Conservation (phyloP, 805 yeast species). For the Barnettozyma californica region DNA sequence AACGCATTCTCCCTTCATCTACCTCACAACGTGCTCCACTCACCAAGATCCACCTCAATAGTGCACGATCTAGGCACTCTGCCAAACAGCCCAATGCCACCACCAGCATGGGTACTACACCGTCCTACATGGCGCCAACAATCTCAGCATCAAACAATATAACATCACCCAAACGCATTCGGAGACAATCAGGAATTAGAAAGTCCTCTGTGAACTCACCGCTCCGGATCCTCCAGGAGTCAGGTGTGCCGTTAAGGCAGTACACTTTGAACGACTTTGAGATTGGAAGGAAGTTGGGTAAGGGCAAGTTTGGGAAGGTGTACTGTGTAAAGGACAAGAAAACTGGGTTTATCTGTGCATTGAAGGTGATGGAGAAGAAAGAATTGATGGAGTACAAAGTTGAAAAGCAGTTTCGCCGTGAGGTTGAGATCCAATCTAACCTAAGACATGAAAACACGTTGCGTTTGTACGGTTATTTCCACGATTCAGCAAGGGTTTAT, state of each 20-base stretch:
- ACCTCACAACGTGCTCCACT: constrained; percentile 17
- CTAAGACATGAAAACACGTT: constrained; percentile 75
- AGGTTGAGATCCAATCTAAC: constrained; percentile 83
- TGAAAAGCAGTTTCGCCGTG: constrained; percentile 82
- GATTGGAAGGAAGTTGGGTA: constrained; percentile 81
- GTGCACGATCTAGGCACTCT: constrained; percentile 9
- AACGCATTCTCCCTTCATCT: neutral
- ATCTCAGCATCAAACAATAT: constrained; percentile 22
- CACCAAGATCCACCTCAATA: constrained; percentile 23
- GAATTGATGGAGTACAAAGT: constrained; percentile 72
- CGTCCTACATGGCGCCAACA: constrained; percentile 28
- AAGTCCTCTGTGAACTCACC: constrained; percentile 17
- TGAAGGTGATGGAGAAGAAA: constrained; percentile 83
- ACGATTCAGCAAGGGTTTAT: constrained; percentile 76
- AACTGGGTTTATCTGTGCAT: constrained; percentile 79
- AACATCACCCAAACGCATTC: constrained; percentile 20
- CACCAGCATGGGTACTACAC: constrained; percentile 4
- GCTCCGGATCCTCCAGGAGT: constrained; percentile 21
- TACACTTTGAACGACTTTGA: constrained; percentile 65
- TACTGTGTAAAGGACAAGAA: constrained; percentile 77
- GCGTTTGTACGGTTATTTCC: constrained; percentile 80
- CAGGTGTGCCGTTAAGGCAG: constrained; percentile 24
- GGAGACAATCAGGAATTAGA: constrained; percentile 11
- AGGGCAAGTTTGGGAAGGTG: constrained; percentile 91
- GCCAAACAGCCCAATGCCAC: constrained; percentile 1